phyloP scores from a whole-genome alignment of 2,329 filamentous ascomycete species.

The Cyphellophora europaea region DNA sequence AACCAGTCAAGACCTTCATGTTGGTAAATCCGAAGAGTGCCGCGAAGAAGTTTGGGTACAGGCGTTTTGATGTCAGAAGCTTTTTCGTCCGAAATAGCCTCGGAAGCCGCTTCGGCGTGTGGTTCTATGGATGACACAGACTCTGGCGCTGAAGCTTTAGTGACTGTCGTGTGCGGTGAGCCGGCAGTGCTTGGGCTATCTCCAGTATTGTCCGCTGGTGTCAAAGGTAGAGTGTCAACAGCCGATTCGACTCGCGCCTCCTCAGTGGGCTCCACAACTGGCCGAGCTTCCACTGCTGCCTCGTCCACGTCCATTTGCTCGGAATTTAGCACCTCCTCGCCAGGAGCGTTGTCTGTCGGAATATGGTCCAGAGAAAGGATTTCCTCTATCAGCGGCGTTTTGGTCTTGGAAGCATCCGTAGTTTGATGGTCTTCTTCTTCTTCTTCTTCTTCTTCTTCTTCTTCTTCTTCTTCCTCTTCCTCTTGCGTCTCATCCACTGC shows the following conservation, averaged over 20 bases:
- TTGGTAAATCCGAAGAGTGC: slow-evolving; percentile 88
- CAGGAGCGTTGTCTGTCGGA: background rate
- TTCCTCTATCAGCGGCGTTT: background rate
- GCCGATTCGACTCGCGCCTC: background rate
- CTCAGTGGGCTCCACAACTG: background rate
- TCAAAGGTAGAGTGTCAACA: background rate
- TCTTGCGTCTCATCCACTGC: slow-evolving; percentile 19
- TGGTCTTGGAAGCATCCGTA: slow-evolving; percentile 11
- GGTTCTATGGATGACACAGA: slow-evolving; percentile 33
- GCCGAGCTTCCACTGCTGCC: background rate
- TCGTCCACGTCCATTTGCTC: slow-evolving; percentile 1
- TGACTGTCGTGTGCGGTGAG: slow-evolving; percentile 32
- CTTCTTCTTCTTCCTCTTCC: slow-evolving; percentile 19
- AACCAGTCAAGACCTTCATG: slow-evolving; percentile 97
- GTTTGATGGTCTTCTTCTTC: slow-evolving; percentile 7
- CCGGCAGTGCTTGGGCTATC: slow-evolving; percentile 27
- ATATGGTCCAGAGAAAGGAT: too few relatives aligned
- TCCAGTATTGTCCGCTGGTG: slow-evolving; percentile 7
- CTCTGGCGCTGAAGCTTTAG: slow-evolving; percentile 35
- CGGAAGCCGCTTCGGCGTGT: slow-evolving; percentile 18
- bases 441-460: slow-evolving; percentile 19
- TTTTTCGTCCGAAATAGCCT: slow-evolving; percentile 6
- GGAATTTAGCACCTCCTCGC: background rate
- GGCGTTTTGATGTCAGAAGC: slow-evolving; percentile 20
- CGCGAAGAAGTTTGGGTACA: slow-evolving; percentile 67